Conservation (phyloP, 2,329 filamentous ascomycete species). For the Trichoderma endophyticum region DNA sequence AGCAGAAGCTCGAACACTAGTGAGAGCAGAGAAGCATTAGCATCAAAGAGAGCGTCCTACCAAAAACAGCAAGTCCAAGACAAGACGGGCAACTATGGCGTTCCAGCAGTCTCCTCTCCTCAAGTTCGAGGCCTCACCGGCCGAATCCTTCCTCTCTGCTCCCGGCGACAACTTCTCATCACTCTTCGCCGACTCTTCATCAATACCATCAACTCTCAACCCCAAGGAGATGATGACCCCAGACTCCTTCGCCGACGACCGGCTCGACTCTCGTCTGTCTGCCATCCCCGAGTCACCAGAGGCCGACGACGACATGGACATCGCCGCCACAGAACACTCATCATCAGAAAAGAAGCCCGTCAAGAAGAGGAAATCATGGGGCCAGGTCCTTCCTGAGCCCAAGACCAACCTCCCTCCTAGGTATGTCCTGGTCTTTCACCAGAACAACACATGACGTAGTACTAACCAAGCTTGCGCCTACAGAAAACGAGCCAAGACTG, state of each 20-base stretch:
- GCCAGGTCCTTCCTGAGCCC: slow-evolving; percentile 90
- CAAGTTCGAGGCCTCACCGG: slow-evolving; percentile 53
- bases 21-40: background rate
- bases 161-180: slow-evolving; percentile 49
- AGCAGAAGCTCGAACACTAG: background rate
- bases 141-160: slow-evolving; percentile 52
- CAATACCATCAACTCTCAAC: slow-evolving; percentile 38
- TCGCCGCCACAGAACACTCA: slow-evolving; percentile 12
- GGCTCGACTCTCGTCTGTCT: slow-evolving; percentile 24
- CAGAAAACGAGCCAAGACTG: slow-evolving; percentile 96
- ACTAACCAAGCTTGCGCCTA: slow-evolving; percentile 23
- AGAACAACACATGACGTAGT: background rate
- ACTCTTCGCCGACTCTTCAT: slow-evolving; percentile 41
- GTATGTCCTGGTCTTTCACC: slow-evolving; percentile 43
- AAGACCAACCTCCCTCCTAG: slow-evolving; percentile 94
- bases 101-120: slow-evolving; percentile 42
- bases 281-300: slow-evolving; percentile 25
- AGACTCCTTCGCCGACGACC: slow-evolving; percentile 37
- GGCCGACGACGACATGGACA: background rate
- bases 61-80: background rate
- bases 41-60: background rate
- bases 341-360: slow-evolving; percentile 63
- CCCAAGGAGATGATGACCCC: slow-evolving; percentile 51
- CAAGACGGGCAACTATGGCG: slow-evolving; percentile 34
- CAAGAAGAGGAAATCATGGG: slow-evolving; percentile 99